Evolutionary conservation across 768 basidiomycete species (phyloP), one percentile per base, ranked within the genome.

Genomic region (Pleurotus ostreatus): DNA sequence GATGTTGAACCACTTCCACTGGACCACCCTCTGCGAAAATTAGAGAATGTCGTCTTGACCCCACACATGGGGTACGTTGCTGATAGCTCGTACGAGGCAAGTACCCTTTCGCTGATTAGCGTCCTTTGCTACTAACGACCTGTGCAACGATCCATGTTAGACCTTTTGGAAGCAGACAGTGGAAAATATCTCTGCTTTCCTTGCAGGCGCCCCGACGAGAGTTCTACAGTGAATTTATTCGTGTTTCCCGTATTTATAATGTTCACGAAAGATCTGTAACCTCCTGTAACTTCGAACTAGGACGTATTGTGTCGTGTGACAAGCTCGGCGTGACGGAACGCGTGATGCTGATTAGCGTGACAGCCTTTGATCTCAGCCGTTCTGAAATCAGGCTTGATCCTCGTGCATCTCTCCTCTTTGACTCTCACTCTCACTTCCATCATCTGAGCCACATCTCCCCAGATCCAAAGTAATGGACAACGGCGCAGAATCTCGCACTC

Each of bases 1-100:
- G 84, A 85, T 46, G 62, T 77, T 37, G 85, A 89, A 62, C 87
- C 86, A n/a, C 67, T 86, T 52, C 82, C 83, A 4, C 59, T 81
- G 37, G 77, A 81, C 49, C 80, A 85, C 62, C 77, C 81, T 0
- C 57, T 85, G 16, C 73, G 84, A 48, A 71, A 64, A 34, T 63
- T 81, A 51, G 68, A 74, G 46, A 83, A 83, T 57, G 81, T 84
- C 4, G 82, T 81, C 1, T 68, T 86, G 34, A 78, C 74, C n/a
- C 85, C 85, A 1, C 86, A 87, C 61, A 79, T 74, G 56, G 84
- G 77, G n/a, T 84, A 83, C 65, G 72, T 79, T 7, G 76, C 72
- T 47, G 79, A 82, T 48, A 67, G 71, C 5, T 79, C 73, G 55
- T 85, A 83, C 61, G 70, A 76, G 65, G 82, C 80, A 61, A 58